Conservation (phyloP, 805 yeast species). For the Clavispora phyllophila region DNA sequence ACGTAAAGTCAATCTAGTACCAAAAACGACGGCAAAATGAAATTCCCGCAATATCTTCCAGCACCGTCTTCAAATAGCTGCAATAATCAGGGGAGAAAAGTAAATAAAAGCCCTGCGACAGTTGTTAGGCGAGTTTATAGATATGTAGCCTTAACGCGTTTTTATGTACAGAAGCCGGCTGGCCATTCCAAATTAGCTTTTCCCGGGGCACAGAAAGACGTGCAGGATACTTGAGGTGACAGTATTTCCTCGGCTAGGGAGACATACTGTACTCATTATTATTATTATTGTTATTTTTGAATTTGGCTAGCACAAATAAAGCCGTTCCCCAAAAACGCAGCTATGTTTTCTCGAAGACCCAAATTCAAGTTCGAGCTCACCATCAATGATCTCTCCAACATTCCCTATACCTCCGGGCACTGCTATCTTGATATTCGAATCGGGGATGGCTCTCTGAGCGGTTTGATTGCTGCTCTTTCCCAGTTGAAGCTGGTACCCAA, state of each 20-base stretch:
- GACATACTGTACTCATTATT: too few species aligned
- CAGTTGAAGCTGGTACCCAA: conserved; percentile 10
- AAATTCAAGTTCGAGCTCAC: conserved; percentile 57
- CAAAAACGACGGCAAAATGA: too few species aligned
- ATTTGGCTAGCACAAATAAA: too few species aligned
- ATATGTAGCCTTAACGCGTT: not conserved
- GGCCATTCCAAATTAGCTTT: not conserved
- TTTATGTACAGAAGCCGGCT: not conserved
- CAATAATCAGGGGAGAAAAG: not conserved
- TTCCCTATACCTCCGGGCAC: conserved; percentile 73
- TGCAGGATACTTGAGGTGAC: too few species aligned
- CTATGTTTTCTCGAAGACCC: conserved; percentile 38
- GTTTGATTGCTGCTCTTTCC: conserved; percentile 10
- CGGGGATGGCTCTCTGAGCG: conserved; percentile 38
- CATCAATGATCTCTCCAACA: conserved; percentile 69
- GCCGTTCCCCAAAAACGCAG: too few species aligned
- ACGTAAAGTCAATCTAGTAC: too few species aligned
- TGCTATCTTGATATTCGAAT: conserved; percentile 63
- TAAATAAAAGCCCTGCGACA: not conserved
- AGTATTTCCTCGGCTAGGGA: too few species aligned
- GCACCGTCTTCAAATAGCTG: not conserved
- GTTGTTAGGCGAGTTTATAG: not conserved
- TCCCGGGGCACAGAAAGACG: not conserved
- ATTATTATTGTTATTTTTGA: too few species aligned
- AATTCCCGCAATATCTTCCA: not conserved